These are phyloP conservation scores for Penicillium arizonense DNA, from an alignment of 495 filamentous ascomycete species.

Conservation along the genomic window DNA sequence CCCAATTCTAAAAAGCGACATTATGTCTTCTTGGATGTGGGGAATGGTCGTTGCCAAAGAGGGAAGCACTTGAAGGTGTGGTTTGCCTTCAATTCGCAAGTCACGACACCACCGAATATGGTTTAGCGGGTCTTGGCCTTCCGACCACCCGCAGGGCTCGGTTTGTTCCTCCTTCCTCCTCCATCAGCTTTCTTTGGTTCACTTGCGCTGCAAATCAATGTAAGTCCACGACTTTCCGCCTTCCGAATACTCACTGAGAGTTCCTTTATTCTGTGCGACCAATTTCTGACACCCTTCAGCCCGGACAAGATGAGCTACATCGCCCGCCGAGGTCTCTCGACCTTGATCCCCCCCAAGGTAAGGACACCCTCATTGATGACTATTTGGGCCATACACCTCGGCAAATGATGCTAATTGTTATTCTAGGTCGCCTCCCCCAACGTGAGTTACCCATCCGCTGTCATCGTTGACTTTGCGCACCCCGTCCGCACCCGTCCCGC, in stretches of 20 bases:
- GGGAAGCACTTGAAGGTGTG: conserved; percentile 26
- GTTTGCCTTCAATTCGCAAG: conserved; percentile 39
- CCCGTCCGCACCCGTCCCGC: conserved; percentile 17
- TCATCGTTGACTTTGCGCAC: conserved; percentile 8
- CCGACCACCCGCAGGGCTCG: conserved; percentile 45
- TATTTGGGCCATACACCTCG: not conserved
- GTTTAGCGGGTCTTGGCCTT: conserved; percentile 39
- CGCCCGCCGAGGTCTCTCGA: conserved; percentile 85
- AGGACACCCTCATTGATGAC: conserved; percentile 21
- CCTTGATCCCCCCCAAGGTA: conserved; percentile 98
- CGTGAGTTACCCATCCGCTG: conserved; percentile 55
- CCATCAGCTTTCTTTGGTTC: conserved; percentile 35
- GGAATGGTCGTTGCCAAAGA: conserved; percentile 19
- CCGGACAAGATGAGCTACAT: conserved; percentile 85
- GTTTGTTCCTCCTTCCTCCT: conserved; percentile 27
- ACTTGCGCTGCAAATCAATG: conserved; percentile 36
- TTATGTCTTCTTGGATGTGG: conserved; percentile 28
- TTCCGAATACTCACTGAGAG: conserved; percentile 1
- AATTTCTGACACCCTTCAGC: conserved; percentile 30
- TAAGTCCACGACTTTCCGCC: conserved; percentile 16
- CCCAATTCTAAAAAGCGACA: conserved; percentile 47
- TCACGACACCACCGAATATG: conserved; percentile 37
- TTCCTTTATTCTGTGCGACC: conserved; percentile 11
- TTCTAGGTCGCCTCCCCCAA: conserved; percentile 82
- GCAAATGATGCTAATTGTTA: conserved; percentile 27